Evolutionary conservation across 2,329 filamentous ascomycete genomes (phyloP).

Genomic region (Paecilomyces formosus): DNA sequence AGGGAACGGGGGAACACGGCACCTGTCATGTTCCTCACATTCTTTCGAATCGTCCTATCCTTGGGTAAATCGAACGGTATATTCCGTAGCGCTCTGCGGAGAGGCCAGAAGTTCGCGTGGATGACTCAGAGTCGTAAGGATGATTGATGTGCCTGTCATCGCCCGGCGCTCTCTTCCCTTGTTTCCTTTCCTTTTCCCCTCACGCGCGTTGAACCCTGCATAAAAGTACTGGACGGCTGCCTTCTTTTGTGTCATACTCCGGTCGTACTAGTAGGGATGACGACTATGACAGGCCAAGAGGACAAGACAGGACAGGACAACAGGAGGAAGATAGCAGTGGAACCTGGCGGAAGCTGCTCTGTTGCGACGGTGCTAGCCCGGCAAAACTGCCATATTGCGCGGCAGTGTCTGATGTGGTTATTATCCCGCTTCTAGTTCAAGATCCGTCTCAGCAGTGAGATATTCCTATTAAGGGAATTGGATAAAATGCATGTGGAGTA

Average conservation of each 20-base stretch:
- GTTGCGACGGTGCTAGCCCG: neutral
- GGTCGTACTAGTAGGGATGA: neutral
- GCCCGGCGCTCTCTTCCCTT: neutral
- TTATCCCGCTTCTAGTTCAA: neutral
- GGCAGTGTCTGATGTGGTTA: neutral
- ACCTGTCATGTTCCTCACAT: neutral
- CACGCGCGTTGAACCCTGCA: neutral
- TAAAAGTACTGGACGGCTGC: neutral
- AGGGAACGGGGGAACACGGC: neutral
- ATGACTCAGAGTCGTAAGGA: neutral
- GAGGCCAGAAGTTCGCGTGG: neutral
- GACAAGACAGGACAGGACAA: neutral
- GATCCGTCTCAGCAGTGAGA: neutral
- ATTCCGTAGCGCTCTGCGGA: neutral
- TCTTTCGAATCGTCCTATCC: neutral
- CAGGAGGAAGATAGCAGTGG: neutral
- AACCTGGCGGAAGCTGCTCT: neutral
- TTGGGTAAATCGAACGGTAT: neutral
- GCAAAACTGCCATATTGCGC: neutral
- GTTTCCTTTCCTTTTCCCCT: neutral
- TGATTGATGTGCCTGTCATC: neutral
- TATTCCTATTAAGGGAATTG: neutral
- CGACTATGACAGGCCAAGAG: neutral
- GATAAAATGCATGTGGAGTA: neutral
- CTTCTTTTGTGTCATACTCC: neutral